Conservation (phyloP, 129 eudicot genomes). For the Lactuca saligna region DNA sequence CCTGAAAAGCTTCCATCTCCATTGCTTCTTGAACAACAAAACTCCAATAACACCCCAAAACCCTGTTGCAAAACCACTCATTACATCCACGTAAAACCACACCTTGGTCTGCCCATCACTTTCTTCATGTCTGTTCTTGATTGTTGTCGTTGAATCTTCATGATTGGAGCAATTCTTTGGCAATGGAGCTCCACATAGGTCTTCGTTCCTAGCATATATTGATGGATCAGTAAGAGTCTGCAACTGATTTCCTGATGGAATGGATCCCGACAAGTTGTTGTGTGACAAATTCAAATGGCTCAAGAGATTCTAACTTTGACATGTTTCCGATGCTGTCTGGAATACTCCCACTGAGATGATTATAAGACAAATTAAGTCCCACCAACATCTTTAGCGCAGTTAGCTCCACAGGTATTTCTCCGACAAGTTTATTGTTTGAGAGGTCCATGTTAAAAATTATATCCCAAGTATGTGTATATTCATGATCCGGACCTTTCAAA, state of each 20-base stretch:
- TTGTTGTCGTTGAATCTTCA: neutral
- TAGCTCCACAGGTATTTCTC: neutral
- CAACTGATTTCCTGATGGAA: constrained; percentile 12
- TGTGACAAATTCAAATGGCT: too few relatives aligned
- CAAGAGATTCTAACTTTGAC: too few relatives aligned
- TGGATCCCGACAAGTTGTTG: neutral
- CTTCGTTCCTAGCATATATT: too few relatives aligned
- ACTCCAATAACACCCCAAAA: too few relatives aligned
- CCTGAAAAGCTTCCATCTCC: neutral
- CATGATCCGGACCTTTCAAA: neutral
- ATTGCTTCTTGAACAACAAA: neutral
- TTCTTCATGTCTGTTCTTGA: neutral
- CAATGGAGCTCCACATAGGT: too few relatives aligned
- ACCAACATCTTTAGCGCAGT: neutral
- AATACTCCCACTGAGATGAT: neutral
- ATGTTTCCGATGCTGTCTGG: too few relatives aligned
- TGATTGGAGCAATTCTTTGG: too few relatives aligned
- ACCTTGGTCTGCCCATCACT: neutral
- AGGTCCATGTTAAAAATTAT: neutral
- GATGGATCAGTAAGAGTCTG: neutral
- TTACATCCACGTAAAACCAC: neutral
- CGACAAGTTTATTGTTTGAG: neutral
- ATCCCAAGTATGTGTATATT: neutral
- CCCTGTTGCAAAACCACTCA: neutral
- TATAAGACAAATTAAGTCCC: neutral